phyloP scores from a whole-genome alignment of 108 stramenopile genomes.

The Skeletonema marinoi region DNA sequence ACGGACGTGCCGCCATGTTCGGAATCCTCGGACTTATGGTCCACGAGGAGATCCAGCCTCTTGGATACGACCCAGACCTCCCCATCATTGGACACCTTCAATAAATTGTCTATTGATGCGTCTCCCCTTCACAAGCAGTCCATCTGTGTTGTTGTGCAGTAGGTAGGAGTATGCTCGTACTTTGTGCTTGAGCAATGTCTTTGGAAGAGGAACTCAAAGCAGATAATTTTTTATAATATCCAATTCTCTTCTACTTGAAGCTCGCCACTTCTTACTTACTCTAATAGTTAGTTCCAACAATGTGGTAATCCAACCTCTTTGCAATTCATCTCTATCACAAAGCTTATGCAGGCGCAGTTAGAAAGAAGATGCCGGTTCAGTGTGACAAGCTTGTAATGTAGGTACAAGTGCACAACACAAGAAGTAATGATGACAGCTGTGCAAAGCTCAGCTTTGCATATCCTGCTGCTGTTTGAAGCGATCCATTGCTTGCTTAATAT shows the following conservation, averaged over 20 bases:
- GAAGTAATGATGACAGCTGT: too few relatives aligned
- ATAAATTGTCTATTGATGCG: constrained; percentile 14
- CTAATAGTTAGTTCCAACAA: too few relatives aligned
- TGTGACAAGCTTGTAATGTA: too few relatives aligned
- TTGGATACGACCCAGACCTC: constrained; percentile 57
- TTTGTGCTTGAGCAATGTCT: constrained; percentile 1
- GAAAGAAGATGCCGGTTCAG: too few relatives aligned
- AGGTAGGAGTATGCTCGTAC: not conserved
- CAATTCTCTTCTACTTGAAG: not conserved
- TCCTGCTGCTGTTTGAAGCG: constrained; percentile 5
- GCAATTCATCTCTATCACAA: too few relatives aligned
- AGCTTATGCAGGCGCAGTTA: too few relatives aligned
- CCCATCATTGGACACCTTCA: constrained; percentile 59
- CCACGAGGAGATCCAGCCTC: constrained; percentile 60
- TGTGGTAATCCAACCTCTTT: too few relatives aligned
- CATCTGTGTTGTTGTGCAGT: not conserved
- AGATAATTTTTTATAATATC: not conserved
- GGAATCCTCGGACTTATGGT: constrained; percentile 79
- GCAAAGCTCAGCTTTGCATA: not conserved
- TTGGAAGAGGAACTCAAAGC: not conserved
- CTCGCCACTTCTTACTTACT: not conserved
- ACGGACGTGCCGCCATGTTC: constrained; percentile 90
- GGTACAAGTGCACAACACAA: too few relatives aligned
- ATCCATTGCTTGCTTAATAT: constrained; percentile 30
- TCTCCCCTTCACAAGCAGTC: constrained; percentile 11